Evolutionary conservation across 345 rosid genomes (phyloP).

Genomic region (Arabis alpina): DNA sequence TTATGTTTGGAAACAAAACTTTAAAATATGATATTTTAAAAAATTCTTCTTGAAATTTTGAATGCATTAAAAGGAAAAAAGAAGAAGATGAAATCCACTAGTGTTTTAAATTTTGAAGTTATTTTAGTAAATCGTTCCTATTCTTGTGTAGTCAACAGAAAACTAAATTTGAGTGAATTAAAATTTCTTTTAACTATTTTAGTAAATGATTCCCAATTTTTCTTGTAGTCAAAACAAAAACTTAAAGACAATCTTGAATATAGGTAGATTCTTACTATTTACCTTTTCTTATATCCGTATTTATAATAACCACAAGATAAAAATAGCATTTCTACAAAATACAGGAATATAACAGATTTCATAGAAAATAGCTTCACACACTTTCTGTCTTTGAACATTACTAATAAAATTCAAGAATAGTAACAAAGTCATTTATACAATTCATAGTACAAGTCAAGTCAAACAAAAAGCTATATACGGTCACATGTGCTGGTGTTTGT

Average conservation of each 20-base stretch:
- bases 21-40: too few relatives aligned
- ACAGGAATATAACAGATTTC: conserved; percentile 15
- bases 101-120: too few relatives aligned
- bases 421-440: neutral
- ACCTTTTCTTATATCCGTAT: conserved; percentile 5
- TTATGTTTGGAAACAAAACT: too few relatives aligned
- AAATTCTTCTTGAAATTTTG: too few relatives aligned
- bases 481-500: conserved; percentile 41
- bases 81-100: too few relatives aligned
- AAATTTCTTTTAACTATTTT: neutral
- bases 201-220: neutral
- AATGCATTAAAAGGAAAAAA: too few relatives aligned
- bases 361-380: conserved; percentile 7
- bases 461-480: conserved; percentile 26
- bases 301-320: neutral
- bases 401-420: neutral
- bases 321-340: conserved; percentile 13
- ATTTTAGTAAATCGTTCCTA: too few relatives aligned
- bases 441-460: conserved; percentile 33
- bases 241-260: neutral
- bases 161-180: too few relatives aligned
- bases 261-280: conserved; percentile 25
- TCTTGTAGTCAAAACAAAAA: conserved; percentile 17
- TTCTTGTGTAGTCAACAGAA: too few relatives aligned
- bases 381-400: conserved; percentile 14